These are phyloP conservation scores for Geosmithia flava DNA, from an alignment of 2,329 filamentous ascomycete genomes.

Conservation along the genomic window DNA sequence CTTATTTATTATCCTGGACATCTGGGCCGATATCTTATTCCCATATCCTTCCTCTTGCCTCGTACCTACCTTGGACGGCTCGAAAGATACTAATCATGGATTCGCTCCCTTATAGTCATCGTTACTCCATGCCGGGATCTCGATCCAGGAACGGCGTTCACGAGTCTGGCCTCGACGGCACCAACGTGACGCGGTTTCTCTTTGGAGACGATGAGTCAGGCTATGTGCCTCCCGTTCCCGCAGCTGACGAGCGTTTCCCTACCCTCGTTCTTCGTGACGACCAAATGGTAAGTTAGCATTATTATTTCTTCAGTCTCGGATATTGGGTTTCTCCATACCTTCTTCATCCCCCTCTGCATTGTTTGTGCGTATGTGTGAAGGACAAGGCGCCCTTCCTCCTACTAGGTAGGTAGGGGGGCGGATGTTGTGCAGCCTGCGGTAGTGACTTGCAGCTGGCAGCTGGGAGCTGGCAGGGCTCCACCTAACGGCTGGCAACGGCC, in stretches of 20 bases:
- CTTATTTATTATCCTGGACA: no score
- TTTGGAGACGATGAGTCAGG: conserved; percentile 59
- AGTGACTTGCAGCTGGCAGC: not conserved
- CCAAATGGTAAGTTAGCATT: conserved; percentile 34
- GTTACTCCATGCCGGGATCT: conserved; percentile 88
- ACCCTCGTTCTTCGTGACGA: conserved; percentile 60
- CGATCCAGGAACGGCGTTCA: conserved; percentile 55
- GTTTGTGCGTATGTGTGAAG: no score
- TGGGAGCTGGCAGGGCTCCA: not conserved
- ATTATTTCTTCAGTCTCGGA: conserved; percentile 1
- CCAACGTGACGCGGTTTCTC: conserved; percentile 74
- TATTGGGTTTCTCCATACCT: not conserved
- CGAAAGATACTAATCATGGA: conserved; percentile 1
- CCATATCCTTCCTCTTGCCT: not conserved
- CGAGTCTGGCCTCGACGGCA: conserved; percentile 62
- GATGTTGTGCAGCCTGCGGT: not conserved
- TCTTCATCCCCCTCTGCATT: not conserved
- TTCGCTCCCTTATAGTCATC: conserved; percentile 49
- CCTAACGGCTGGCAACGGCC: not conserved
- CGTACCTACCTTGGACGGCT: not conserved
- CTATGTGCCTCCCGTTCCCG: not conserved
- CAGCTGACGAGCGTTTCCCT: conserved; percentile 72
- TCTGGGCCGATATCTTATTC: no score
- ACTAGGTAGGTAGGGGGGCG: no score
- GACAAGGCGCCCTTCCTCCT: no score